Evolutionary conservation across 1,284 basidiomycete genomes (phyloP), one percentile per base, ranked within the genome.

Genomic region (Puccinia hordei): DNA sequence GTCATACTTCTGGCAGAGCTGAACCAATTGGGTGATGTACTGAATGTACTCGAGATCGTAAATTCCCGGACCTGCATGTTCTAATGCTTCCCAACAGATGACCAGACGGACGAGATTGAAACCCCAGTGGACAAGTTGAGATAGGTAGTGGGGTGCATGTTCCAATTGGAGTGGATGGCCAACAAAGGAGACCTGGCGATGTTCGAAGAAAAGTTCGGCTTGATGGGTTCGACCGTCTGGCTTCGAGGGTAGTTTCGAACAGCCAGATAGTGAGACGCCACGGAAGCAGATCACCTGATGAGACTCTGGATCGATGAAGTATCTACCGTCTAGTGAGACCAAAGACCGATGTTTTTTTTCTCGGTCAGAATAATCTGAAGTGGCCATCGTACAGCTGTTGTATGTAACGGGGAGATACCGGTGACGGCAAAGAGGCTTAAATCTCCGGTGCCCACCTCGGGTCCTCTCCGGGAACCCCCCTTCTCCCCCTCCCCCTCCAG

Each of bases 31-130:
- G 65, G 89, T 89, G 27, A 99, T 87, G 85, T 99, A 98, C 9
- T 88, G 85, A 2, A 99, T 88, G 85, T 98, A 99, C 66, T 91
- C 91, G 3, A 85, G 86, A 86, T 98, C 95, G 83, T 93, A 95
- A 68, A 90, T 86, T 1, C 93, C 93, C 92, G 90, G 93, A 82
- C 92, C 95, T 76, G 88, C 89, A 84, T 98, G 97, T 84, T 98
- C 94, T 30, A 99, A 88, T 0, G 95, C 93, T 85, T 99, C 96
- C 97, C 96, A 99, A 0, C 95, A 97, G 3, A 98, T 90, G 24
- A 94, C 90, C 83, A 98, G 92, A 80, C 87, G 83, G 51, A 87
- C 82, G 38, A 86, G 84, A 10, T 86, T 84, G 22, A 86, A 81
- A 0, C 87, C 87, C 86, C 86, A 87, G 0, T 84, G 81, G 1